Evolutionary conservation across 2,329 filamentous ascomycete species (phyloP), one percentile per base, ranked within the genome.

Genomic region (Pestalotiopsis sp.): DNA sequence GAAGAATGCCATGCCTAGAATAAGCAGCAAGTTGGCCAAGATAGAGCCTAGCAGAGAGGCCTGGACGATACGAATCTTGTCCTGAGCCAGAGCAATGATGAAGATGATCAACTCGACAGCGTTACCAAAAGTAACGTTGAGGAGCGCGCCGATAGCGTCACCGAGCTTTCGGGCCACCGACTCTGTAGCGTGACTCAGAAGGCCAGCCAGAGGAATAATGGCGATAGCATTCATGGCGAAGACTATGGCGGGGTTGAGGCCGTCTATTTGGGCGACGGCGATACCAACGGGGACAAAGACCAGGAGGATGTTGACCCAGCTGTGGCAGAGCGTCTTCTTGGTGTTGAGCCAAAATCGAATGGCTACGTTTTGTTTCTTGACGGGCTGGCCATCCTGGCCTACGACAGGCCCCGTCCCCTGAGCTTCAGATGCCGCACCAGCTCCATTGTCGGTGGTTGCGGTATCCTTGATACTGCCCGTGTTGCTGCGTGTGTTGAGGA

Each of bases 1-100:
- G 65, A 97, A 86, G 79, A 98, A 97, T 67, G 91, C 90, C 94
- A 97, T 97, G 75, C 94, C 94, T 73, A 98, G 82, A 75, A 97
- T 97, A 69, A 97, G 86, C 26, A 98, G 85, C 67, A 97, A 81
- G 76, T 97, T 97, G 71, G 94, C 92, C 71, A 98, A 82, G 73
- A 98, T 97, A 1, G 94, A 97, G 56, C 94, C 94, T 38, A 98
- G 85, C 64, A 97, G 83, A 0, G 94, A 97, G 14, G 94, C 94
- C 80, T 97, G 94, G 26, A 97, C 94, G 72, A 97, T 95, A 69
- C 92, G 90, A 69, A 97, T 96, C 82, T 97, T 89, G 79, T 93
- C 84, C 81, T 94, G 93, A 73, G 90, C 88, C 35, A 94, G 82
- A 58, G 92, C 92, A 79, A 94, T 93, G 77, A 90, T 94, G 78